Evolutionary conservation across 306 rosid genomes (phyloP), one percentile per base, ranked within the genome.

Genomic region (Acmispon strigosus): DNA sequence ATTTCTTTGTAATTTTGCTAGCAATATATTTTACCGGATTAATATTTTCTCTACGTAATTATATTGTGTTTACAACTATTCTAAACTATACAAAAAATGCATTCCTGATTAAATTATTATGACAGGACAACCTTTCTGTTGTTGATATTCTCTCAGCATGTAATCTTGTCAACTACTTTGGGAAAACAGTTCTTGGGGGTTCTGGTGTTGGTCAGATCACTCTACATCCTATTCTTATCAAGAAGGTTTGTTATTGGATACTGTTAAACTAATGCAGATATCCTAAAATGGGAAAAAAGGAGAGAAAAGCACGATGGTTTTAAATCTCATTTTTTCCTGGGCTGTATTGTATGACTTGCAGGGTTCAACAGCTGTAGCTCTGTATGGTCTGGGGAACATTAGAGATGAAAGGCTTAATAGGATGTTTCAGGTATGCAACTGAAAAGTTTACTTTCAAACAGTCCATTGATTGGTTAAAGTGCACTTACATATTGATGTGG

Each of bases 61-160:
- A 45, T 70, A 44, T 50, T 64, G 18, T 44, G 75, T 66, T 72
- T 69, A 47, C 64, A 76, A 29, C 59, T 11, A 54, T 63, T 77
- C 65, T 74, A 73, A 48, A 64, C 69, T 22, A 3, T 54, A 14
- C 74, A 20, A 66, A 54, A 42, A 59, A 43, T 61, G 49, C 68
- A 55, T 69, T 61, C 60, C 79, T 76, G 29, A 77, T 67, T 57
- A 29, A 70, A 77, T 83, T 74, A 75, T 69, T 70, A 29, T 85
- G 77, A 68, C 92, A 93, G 98, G 98, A 94, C 86, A 94, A 94
- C 84, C 98, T 94, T 70, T 94, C 98, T 41, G 97, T 92, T n/a
- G 97, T 94, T 61, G 98, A 94, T 79, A 94, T 94, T 79, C 97
- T 94, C 80, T 94, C 98, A 10, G 89, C 96, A 2, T 94, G 98